phyloP scores from a whole-genome alignment of 1,284 basidiomycete genomes.

The Schizophyllum amplum region DNA sequence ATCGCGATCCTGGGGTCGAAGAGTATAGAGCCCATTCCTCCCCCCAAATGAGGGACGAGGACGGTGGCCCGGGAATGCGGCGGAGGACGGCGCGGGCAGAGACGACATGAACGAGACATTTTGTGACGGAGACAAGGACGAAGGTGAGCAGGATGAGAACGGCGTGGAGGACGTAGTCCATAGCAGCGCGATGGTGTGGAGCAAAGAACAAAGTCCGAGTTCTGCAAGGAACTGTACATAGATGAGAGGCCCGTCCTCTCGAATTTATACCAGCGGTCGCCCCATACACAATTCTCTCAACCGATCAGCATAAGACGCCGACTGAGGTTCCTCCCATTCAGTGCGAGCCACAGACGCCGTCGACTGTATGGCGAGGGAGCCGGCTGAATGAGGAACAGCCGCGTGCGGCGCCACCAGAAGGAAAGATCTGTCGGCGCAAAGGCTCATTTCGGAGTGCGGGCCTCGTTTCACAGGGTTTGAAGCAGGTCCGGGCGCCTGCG shows the following conservation, averaged over 20 bases:
- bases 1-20: conserved; percentile 36
- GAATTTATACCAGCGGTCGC: conserved; percentile 2
- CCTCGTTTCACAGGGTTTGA: background rate
- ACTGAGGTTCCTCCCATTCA: background rate
- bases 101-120: conserved; percentile 21
- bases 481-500: too few species aligned
- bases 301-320: background rate
- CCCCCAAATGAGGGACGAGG: conserved; percentile 45
- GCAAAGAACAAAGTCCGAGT: background rate
- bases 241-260: background rate
- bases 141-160: conserved; percentile 19
- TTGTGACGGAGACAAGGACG: conserved; percentile 20
- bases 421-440: background rate
- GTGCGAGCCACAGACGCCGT: background rate
- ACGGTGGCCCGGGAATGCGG: conserved; percentile 38
- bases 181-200: background rate
- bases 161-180: conserved; percentile 9
- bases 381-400: background rate
- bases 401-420: background rate
- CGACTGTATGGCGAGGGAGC: background rate
- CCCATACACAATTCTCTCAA: background rate
- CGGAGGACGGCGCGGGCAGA: conserved; percentile 24
- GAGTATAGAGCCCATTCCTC: conserved; percentile 48
- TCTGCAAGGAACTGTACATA: background rate
- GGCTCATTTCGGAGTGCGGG: background rate